These are phyloP conservation scores for Coccinonectria pachysandricola DNA, from an alignment of 2,329 filamentous ascomycete species.

Conservation along the genomic window DNA sequence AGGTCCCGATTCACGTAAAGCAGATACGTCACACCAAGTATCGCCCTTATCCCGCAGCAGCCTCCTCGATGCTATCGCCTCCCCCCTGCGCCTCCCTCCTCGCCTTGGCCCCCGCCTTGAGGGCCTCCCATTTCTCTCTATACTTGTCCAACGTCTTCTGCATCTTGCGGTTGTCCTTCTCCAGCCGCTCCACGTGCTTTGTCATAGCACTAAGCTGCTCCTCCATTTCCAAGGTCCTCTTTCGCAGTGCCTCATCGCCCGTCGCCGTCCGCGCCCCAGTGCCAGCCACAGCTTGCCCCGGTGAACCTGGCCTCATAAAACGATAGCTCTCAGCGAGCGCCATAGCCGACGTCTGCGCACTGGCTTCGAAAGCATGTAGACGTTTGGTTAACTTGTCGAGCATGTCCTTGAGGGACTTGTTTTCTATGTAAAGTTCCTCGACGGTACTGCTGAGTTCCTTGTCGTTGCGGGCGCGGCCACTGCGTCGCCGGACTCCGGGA, in stretches of 20 bases:
- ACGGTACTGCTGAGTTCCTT: slow-evolving; percentile 53
- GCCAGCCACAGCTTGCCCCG: slow-evolving; percentile 26
- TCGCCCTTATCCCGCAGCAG: slow-evolving; percentile 10
- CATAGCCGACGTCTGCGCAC: slow-evolving; percentile 77
- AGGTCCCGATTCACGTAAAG: no score
- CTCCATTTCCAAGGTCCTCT: slow-evolving; percentile 54
- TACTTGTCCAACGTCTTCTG: slow-evolving; percentile 48
- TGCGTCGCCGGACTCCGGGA: slow-evolving; percentile 30
- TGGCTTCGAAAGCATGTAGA: slow-evolving; percentile 87
- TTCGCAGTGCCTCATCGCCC: slow-evolving; percentile 29
- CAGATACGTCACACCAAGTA: no score
- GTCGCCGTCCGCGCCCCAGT: slow-evolving; percentile 8
- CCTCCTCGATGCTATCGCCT: slow-evolving; percentile 26
- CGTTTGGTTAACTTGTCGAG: slow-evolving; percentile 79
- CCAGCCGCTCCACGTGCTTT: slow-evolving; percentile 54
- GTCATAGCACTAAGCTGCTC: slow-evolving; percentile 48
- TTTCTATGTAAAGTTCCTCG: slow-evolving; percentile 85
- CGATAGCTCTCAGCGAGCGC: slow-evolving; percentile 76
- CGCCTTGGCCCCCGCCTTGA: slow-evolving; percentile 52
- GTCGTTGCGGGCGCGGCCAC: slow-evolving; percentile 31
- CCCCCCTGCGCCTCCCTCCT: slow-evolving; percentile 33
- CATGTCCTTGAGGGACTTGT: slow-evolving; percentile 72
- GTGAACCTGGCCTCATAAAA: slow-evolving; percentile 48
- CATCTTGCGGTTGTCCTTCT: slow-evolving; percentile 50
- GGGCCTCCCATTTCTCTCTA: slow-evolving; percentile 49